Evolutionary conservation across 2,329 filamentous ascomycete species (phyloP).

Genomic region (Trichophyton verrucosum): DNA sequence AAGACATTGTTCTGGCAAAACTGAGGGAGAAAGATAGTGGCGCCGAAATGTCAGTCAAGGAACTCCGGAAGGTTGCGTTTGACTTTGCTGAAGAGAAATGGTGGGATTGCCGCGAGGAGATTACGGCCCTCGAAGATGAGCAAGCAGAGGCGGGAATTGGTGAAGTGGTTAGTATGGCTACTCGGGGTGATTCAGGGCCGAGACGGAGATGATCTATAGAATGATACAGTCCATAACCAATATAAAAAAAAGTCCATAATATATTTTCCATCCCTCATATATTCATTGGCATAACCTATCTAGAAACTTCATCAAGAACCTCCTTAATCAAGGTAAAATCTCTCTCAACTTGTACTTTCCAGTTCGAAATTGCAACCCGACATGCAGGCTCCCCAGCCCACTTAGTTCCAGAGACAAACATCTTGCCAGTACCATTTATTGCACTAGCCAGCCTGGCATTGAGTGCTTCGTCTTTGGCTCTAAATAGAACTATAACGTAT

Average conservation of each 20-base stretch:
- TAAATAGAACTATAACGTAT: conserved; percentile 65
- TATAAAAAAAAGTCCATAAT: not conserved
- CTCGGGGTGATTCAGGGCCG: conserved; percentile 45
- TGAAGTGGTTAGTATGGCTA: conserved; percentile 78
- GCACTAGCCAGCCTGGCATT: conserved; percentile 55
- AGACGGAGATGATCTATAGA: conserved; percentile 23
- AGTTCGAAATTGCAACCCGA: conserved; percentile 77
- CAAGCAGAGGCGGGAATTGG: conserved; percentile 91
- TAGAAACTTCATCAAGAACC: conserved; percentile 39
- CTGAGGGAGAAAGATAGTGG: conserved; percentile 53
- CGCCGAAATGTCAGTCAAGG: conserved; percentile 59
- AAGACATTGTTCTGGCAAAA: conserved; percentile 67
- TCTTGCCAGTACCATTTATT: conserved; percentile 61
- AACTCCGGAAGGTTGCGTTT: conserved; percentile 84
- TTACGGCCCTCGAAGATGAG: conserved; percentile 82
- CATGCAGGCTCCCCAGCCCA: conserved; percentile 65
- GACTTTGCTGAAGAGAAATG: conserved; percentile 89
- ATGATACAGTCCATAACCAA: not conserved
- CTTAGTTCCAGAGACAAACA: conserved; percentile 71
- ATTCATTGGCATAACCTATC: not conserved
- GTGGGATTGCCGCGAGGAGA: conserved; percentile 97
- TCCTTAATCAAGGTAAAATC: conserved; percentile 54
- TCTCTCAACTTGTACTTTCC: conserved; percentile 57
- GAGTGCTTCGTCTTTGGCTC: conserved; percentile 50
- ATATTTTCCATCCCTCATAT: not conserved